Percentiles rank a stretch among this genome's conserved stretches.
Evolutionary conservation across 1,284 basidiomycete species (phyloP).

Genomic region (Phylloboletellus chloephorus): DNA sequence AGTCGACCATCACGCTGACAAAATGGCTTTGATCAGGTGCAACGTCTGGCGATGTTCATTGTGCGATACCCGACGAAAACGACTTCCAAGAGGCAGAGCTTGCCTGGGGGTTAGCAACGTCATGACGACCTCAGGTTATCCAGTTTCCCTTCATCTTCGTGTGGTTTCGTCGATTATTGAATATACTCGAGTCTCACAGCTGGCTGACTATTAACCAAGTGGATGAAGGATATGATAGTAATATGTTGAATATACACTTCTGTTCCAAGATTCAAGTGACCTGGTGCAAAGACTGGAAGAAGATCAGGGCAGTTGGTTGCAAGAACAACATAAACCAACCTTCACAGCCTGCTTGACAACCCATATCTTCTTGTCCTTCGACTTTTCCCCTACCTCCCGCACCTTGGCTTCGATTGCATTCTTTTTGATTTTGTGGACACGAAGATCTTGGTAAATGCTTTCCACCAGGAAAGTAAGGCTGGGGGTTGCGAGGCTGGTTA

Average conservation of each 20-base stretch:
- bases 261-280: conserved; percentile 8
- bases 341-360: conserved; percentile 46
- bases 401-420: conserved; percentile 77
- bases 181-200: background rate
- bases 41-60: conserved; percentile 58
- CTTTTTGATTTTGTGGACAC: conserved; percentile 67
- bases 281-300: conserved; percentile 12
- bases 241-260: conserved; percentile 3
- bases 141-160: background rate
- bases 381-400: conserved; percentile 66
- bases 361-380: conserved; percentile 66
- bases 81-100: conserved; percentile 35
- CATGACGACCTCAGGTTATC: conserved; percentile 31
- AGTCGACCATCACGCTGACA: background rate
- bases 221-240: conserved; percentile 13
- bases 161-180: background rate
- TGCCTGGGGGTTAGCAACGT: conserved; percentile 56
- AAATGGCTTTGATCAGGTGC: conserved; percentile 37
- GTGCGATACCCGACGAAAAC: conserved; percentile 30
- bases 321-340: conserved; percentile 23
- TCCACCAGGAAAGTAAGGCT: conserved; percentile 67
- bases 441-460: conserved; percentile 63
- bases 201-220: conserved; percentile 3
- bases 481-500: conserved; percentile 48
- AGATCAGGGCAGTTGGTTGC: background rate